Conservation (phyloP, 2,329 filamentous ascomycete genomes). For the Stachybotrys chartarum region DNA sequence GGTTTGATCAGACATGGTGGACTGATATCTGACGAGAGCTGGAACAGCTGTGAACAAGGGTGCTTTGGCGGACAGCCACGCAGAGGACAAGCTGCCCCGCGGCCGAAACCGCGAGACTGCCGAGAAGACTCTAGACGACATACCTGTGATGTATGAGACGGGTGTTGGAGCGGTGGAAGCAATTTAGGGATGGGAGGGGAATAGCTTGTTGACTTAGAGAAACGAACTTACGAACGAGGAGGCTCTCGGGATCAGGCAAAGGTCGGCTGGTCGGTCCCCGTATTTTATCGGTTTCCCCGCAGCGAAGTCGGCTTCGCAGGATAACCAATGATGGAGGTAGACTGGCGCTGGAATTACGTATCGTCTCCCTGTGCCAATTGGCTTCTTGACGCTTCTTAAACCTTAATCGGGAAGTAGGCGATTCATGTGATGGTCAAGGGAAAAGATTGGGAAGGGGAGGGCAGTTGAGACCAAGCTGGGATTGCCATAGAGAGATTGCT, state of each 20-base stretch:
- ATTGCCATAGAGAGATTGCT: too few species aligned
- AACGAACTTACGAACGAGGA: background rate
- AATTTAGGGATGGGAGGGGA: background rate
- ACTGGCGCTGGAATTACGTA: too few species aligned
- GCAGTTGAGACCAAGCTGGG: too few species aligned
- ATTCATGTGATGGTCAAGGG: too few species aligned
- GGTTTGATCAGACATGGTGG: conserved; percentile 40
- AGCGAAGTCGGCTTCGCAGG: background rate
- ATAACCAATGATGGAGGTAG: background rate
- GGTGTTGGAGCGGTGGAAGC: background rate
- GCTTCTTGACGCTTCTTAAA: too few species aligned
- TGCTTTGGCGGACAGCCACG: conserved; percentile 2
- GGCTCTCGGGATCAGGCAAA: background rate
- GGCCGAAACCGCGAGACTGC: conserved; percentile 12
- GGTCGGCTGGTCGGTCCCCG: too few species aligned
- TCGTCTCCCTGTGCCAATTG: too few species aligned
- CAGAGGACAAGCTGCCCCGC: conserved; percentile 11
- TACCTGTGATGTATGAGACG: conserved; percentile 5
- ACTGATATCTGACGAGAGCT: conserved; percentile 20
- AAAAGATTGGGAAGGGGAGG: too few species aligned
- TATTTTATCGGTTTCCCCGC: background rate
- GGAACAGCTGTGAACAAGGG: conserved; percentile 22
- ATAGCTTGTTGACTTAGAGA: background rate
- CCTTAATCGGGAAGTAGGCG: too few species aligned
- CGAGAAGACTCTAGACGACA: conserved; percentile 13